These are phyloP conservation scores for Trypanosoma platydactyli DNA, from an alignment of 208 protist species.

Conservation along the genomic window DNA sequence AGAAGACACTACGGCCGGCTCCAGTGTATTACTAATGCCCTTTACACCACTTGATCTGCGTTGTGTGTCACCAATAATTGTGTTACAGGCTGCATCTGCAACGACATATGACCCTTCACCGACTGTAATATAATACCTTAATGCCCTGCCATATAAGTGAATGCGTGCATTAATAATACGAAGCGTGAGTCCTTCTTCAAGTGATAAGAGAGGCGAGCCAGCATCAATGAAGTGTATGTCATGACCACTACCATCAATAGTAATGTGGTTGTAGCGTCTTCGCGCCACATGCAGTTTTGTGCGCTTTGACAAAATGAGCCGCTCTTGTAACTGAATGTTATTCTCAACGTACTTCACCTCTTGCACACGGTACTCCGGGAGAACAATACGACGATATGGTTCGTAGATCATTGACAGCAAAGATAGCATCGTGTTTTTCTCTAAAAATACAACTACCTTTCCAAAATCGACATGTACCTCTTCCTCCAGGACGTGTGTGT, in stretches of 20 bases:
- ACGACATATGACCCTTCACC: slow-evolving; percentile 77
- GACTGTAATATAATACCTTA: slow-evolving; percentile 55
- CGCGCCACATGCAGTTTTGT: slow-evolving; percentile 43
- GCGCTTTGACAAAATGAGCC: slow-evolving; percentile 49
- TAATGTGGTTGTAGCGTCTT: slow-evolving; percentile 48
- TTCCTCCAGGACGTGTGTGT: slow-evolving; percentile 24
- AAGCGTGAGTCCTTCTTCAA: slow-evolving; percentile 74
- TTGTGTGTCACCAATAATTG: slow-evolving; percentile 13
- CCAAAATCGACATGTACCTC: slow-evolving; percentile 40
- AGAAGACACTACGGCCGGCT: neutral
- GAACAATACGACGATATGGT: slow-evolving; percentile 58
- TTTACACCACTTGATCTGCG: neutral
- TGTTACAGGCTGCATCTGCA: slow-evolving; percentile 39
- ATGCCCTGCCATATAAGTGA: slow-evolving; percentile 42
- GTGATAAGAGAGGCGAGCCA: slow-evolving; percentile 37
- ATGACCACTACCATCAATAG: slow-evolving; percentile 56
- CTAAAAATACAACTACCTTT: slow-evolving; percentile 37
- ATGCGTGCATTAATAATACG: slow-evolving; percentile 61
- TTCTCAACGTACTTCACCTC: slow-evolving; percentile 47
- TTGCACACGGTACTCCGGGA: slow-evolving; percentile 43
- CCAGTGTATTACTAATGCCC: neutral
- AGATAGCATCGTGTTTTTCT: slow-evolving; percentile 40
- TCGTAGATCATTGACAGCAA: slow-evolving; percentile 58
- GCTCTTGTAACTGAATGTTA: slow-evolving; percentile 44
- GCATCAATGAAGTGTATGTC: slow-evolving; percentile 58